These are phyloP conservation scores for Cruciata laevipes DNA, from an alignment of 257 asterid species.

Conservation along the genomic window DNA sequence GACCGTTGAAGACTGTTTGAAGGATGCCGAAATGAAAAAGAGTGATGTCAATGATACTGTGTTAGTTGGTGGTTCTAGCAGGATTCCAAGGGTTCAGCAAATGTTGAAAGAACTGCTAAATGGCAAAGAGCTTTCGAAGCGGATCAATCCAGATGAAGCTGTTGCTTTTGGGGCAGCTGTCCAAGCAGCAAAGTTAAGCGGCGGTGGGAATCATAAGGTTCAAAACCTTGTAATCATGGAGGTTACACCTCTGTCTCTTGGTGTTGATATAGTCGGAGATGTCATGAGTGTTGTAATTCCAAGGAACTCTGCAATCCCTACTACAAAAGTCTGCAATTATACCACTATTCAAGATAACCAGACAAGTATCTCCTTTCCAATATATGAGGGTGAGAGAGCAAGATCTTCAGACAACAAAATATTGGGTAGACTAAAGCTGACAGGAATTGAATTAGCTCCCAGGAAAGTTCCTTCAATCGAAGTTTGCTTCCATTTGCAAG, in stretches of 20 bases:
- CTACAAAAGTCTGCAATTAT: neutral
- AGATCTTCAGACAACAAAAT: neutral
- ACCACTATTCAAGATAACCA: neutral
- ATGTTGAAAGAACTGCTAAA: neutral
- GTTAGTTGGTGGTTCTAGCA: neutral
- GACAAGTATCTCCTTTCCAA: neutral
- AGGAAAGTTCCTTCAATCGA: neutral
- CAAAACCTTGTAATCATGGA: neutral
- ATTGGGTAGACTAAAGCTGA: neutral
- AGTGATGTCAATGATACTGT: neutral
- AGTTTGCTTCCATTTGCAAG: conserved; percentile 2
- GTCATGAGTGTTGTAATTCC: neutral
- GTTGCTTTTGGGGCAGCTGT: neutral
- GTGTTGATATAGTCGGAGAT: neutral
- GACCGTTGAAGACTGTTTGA: neutral
- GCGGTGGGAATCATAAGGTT: neutral
- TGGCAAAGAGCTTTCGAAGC: neutral
- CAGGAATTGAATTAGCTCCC: neutral
- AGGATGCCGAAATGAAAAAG: neutral
- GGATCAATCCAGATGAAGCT: conserved; percentile 1
- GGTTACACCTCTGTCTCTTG: neutral
- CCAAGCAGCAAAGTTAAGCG: neutral
- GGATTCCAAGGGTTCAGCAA: conserved; percentile 2
- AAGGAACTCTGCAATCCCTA: neutral
- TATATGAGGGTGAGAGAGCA: neutral